A percentile compares a stretch with the other conserved stretches of the same genome.
Evolutionary conservation across 75 land plant species (phyloP).

Genomic region (Selaginella moellendorffii): DNA sequence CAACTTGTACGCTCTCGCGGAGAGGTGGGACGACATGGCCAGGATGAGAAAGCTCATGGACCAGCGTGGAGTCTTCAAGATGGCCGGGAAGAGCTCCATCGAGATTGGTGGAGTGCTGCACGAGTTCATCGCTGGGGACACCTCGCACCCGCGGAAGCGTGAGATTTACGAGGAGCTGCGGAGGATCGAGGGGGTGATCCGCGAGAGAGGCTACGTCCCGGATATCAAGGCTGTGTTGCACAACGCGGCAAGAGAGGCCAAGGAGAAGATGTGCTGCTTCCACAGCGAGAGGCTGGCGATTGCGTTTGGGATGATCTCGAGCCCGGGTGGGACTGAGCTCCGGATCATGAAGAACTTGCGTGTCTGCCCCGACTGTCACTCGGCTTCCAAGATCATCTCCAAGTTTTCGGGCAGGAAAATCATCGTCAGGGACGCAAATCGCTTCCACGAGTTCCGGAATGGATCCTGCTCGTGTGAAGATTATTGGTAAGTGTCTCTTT

Average conservation of each 20-base stretch:
- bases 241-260: slow-evolving; percentile 24
- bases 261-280: slow-evolving; percentile 19
- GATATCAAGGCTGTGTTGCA: slow-evolving; percentile 10
- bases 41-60: background rate
- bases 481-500: background rate
- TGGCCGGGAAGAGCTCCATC: slow-evolving; percentile 4
- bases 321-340: slow-evolving; percentile 13
- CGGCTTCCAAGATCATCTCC: background rate
- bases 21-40: background rate
- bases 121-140: slow-evolving; percentile 1
- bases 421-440: background rate
- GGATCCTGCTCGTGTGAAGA: background rate
- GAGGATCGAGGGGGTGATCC: slow-evolving; percentile 11
- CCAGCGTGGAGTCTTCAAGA: slow-evolving; percentile 2
- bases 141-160: slow-evolving; percentile 12
- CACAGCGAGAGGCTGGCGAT: slow-evolving; percentile 42
- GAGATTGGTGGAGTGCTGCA: background rate
- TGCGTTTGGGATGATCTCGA: slow-evolving; percentile 33
- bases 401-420: background rate
- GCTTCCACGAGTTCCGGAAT: background rate
- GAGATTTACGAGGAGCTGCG: background rate
- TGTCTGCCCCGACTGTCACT: background rate
- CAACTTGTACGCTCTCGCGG: background rate
- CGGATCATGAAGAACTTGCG: slow-evolving; percentile 9
- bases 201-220: background rate